A percentile compares a stretch with the other conserved stretches of the same genome.
These are phyloP conservation scores for Pyricularia grisea DNA, from an alignment of 2,329 filamentous ascomycete species.

Conservation along the genomic window DNA sequence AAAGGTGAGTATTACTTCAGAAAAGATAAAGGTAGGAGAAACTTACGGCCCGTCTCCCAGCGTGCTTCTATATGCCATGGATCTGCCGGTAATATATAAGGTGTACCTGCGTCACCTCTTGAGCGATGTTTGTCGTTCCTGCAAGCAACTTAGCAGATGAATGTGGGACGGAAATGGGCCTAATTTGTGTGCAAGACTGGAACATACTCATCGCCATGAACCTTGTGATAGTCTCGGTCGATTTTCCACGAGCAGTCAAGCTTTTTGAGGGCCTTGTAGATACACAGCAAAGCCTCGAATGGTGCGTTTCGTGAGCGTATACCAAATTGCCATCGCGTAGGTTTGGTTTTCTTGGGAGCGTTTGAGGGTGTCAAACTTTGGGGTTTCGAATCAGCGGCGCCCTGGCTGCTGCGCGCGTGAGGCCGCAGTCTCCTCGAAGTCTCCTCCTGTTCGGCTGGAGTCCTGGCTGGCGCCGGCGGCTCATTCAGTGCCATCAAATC, in stretches of 20 bases:
- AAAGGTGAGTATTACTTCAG: neutral
- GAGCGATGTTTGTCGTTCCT: conserved; percentile 19
- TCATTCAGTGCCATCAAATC: conserved; percentile 37
- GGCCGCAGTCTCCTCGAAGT: conserved; percentile 75
- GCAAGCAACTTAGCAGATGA: neutral
- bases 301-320: conserved; percentile 91
- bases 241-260: conserved; percentile 83
- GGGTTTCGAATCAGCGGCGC: conserved; percentile 40
- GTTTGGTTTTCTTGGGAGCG: conserved; percentile 62
- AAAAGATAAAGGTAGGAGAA: conserved; percentile 20
- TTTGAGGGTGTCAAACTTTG: conserved; percentile 54
- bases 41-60: conserved; percentile 75
- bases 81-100: conserved; percentile 80
- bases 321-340: conserved; percentile 94
- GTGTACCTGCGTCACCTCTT: conserved; percentile 43
- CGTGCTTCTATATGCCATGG: conserved; percentile 91
- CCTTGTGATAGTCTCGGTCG: conserved; percentile 48
- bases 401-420: conserved; percentile 62
- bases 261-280: conserved; percentile 83
- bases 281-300: conserved; percentile 87
- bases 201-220: conserved; percentile 32
- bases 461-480: conserved; percentile 40
- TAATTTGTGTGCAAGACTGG: conserved; percentile 14
- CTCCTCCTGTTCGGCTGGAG: conserved; percentile 70
- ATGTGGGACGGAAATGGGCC: neutral